A percentile compares a stretch with the other conserved stretches of the same genome.
These are phyloP conservation scores for Reticulascus tulasneorum DNA, from an alignment of 2,329 filamentous ascomycete genomes.

Conservation along the genomic window DNA sequence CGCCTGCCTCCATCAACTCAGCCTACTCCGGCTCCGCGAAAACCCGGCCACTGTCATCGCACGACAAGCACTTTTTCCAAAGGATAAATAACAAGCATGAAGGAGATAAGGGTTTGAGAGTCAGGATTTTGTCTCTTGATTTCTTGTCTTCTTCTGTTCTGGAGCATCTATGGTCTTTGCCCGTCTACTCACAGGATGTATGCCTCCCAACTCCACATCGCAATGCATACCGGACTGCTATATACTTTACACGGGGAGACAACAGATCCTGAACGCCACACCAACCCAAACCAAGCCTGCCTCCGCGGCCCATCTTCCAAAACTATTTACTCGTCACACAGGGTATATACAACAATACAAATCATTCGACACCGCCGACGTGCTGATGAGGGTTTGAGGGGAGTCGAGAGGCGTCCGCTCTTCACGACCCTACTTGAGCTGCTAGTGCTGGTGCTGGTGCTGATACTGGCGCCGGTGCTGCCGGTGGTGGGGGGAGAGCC, in stretches of 20 bases:
- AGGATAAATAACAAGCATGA: neutral
- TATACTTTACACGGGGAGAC: slow-evolving; percentile 11
- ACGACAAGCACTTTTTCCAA: neutral
- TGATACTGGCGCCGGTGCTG: slow-evolving; percentile 7
- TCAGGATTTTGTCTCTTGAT: too few species aligned
- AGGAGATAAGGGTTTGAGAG: too few species aligned
- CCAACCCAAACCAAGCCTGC: slow-evolving; percentile 10
- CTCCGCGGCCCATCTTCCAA: slow-evolving; percentile 7
- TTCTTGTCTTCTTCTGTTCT: slow-evolving; percentile 8
- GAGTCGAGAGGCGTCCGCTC: slow-evolving; percentile 5
- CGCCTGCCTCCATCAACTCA: too few species aligned
- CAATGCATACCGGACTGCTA: slow-evolving; percentile 6
- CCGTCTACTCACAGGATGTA: neutral
- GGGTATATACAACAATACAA: slow-evolving; percentile 13
- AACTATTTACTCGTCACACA: slow-evolving; percentile 11
- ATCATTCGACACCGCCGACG: slow-evolving; percentile 10
- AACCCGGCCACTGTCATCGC: neutral
- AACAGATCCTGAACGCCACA: slow-evolving; percentile 10
- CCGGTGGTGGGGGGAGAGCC: slow-evolving; percentile 14
- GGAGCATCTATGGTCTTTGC: slow-evolving; percentile 6
- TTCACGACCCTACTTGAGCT: neutral
- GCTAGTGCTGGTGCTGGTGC: neutral
- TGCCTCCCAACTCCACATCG: slow-evolving; percentile 3
- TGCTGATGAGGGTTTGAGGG: too few species aligned
- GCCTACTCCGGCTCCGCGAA: too few species aligned